Evolutionary conservation across 164 flowering plant genomes (phyloP), one percentile per base, ranked within the genome.

Genomic region (Kingdonia uniflora): DNA sequence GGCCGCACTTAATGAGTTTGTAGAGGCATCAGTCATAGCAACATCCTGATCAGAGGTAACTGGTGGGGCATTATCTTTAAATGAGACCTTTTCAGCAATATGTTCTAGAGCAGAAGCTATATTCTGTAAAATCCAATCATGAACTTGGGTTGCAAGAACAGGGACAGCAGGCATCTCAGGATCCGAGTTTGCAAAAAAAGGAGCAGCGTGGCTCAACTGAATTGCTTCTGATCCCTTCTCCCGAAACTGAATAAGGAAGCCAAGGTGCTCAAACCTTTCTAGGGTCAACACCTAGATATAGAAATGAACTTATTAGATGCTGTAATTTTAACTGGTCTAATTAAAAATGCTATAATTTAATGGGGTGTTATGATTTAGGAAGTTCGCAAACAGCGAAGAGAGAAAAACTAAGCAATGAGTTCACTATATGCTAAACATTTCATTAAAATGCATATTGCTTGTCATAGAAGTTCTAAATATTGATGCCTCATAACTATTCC

Each of bases 101-200:
- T 71, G 78, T 56, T 86, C 92, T 64, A 84, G 74, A 42, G 97
- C 69, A 58, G 80, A 58, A 42, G 76, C 54, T 52, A 94, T 78
- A 63, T 74, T 79, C 63, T 86, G 79, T 38, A 77, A 55, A 71
- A 94, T 62, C 96, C 97, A 94, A 42, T 89, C 99, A 81, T 81
- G 96, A 60, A 86, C 88, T 69, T 82, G 95, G 40, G 82, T 42
- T 19, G 95, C 96, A 64, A 92, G 85, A 61, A 94, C 91, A 64
- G 95, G 92, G 55, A 74, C 86, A 52, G 97, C 96, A 48, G 97
- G 96, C 99, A 94, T 94, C 63, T 94, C 95, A 16, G 96, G 96
- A 75, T 94, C 97, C 40, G 97, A 89, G 77, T 94, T 94, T 44
- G 96, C 95, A 68, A 94, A 94, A 74, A 94, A 94, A 5, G 97